Evolutionary conservation across 805 yeast genomes (phyloP), one percentile per base, ranked within the genome.

Genomic region (Saturnispora sekii): DNA sequence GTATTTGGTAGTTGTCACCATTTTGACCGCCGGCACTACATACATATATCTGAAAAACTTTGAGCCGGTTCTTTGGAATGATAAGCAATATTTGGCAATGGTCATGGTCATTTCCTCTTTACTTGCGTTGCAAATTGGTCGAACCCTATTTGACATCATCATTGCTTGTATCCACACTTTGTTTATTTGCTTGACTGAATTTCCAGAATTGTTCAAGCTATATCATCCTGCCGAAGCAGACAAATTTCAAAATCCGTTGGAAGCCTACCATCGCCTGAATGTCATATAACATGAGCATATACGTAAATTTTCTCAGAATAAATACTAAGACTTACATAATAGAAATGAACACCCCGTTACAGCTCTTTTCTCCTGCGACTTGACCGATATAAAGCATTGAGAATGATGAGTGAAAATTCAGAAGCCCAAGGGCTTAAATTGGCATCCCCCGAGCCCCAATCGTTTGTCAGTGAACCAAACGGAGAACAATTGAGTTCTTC

Each of bases 161-260:
- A 81, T 77, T 48, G 78, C 88, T 5, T 95, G 96, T 16, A 75
- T 80, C 2, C 76, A 88, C 16, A 82, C 95, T 0, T 79, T 88
- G 57, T 86, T 86, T 60, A 80, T 88, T 35, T 87, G 93, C 0
- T 69, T 85, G 58, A 86, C 90, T 7, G 76, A 77, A 53, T 89
- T 86, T 53, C 95, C 96, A 0, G 90, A 84, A 52, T 79, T 85
- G 12, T 77, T 82, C 67, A 76, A 76, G 55, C 69, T 72, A 64
- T 71, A 81, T 34, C 81, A 86, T 59, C 85, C 94, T 9, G 68
- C 72, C 8, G 64, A 51, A 34, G 50, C 45, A 5, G 50, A 50
- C 17, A 21, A 54, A 1, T 36, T 57, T 16, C 36, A 40, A 10
- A 37, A 43, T 29, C 46, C 46, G 5, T 37, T 38, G 28, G 28